phyloP scores from a whole-genome alignment of 345 rosid genomes.

The Dovyalis caffra region DNA sequence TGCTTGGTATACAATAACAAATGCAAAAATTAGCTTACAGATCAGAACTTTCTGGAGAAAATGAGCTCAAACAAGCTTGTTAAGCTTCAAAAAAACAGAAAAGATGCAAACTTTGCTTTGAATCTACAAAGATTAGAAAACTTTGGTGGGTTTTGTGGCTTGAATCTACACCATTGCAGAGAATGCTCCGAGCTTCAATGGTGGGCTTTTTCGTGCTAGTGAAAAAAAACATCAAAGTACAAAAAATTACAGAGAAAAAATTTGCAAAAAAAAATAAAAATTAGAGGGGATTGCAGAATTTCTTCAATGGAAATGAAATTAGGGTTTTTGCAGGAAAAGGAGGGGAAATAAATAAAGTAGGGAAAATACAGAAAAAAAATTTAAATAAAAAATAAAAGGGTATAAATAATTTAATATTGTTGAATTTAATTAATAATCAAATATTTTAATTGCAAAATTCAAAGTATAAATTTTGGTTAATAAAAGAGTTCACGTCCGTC shows the following conservation, averaged over 20 bases:
- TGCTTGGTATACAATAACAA: slow-evolving; percentile 5
- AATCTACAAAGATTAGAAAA: slow-evolving; percentile 18
- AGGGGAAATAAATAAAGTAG: slow-evolving; percentile 46
- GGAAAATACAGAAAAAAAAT: slow-evolving; percentile 23
- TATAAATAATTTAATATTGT: slow-evolving; percentile 40
- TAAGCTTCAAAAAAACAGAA: slow-evolving; percentile 7
- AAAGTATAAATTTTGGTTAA: slow-evolving; percentile 87
- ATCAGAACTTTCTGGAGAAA: slow-evolving; percentile 10
- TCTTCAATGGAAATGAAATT: slow-evolving; percentile 53
- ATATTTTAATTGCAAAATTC: slow-evolving; percentile 65
- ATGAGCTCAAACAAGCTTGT: slow-evolving; percentile 18
- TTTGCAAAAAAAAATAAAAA: slow-evolving; percentile 13
- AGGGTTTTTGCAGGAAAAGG: slow-evolving; percentile 66
- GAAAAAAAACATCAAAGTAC: slow-evolving; percentile 26
- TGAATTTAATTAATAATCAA: slow-evolving; percentile 43
- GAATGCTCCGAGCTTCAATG: slow-evolving; percentile 48
- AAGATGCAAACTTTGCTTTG: slow-evolving; percentile 12
- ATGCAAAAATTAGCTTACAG: neutral
- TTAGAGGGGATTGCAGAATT: slow-evolving; percentile 31
- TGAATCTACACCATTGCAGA: slow-evolving; percentile 44
- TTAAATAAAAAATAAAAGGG: slow-evolving; percentile 24
- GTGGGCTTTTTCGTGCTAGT: slow-evolving; percentile 14
- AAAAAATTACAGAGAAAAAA: slow-evolving; percentile 38
- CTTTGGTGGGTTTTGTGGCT: slow-evolving; percentile 15
- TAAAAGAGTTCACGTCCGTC: slow-evolving; percentile 92